Evolutionary conservation across 441 rosid species (phyloP), one percentile per base, ranked within the genome.

Genomic region (Croton setiger): DNA sequence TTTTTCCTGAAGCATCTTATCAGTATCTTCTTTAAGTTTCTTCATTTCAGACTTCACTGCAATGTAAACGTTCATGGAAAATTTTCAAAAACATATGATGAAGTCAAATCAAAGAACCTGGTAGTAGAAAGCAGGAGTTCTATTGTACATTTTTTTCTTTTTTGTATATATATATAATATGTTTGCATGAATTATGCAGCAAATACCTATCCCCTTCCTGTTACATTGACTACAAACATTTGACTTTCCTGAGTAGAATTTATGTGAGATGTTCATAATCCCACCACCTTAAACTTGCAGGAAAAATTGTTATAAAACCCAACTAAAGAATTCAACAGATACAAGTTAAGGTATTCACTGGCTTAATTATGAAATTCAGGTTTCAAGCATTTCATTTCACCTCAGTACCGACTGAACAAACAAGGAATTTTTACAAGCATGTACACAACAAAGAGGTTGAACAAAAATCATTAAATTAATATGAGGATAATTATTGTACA

Each of bases 41-140:
- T 68, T 75, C 20, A 64, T 49, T 45, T 82, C 85, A n/a, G 83
- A 78, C 75, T 82, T 86, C 47, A 82, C 97, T 90, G 83, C 17
- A 66, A 47, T 33, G 4, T 39, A 36, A 48, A 14, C n/a, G 15
- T 60, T 10, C 11, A 15, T 45, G 35, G 27, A 54, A 49, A 3
- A 41, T 20, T 17, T 60, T 23, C 45, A 44, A 58, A 37, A 5
- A 61, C 9, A 43, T 12, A 51, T 36, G 35, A 69, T 11, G 17
- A 13, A 64, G 15, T 11, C 14, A 62, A 23, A 33, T 17, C 31
- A 35, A 69, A 60, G 61, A 57, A 56, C 71, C 17, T 27, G 48
- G n/a, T 33, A 27, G 31, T 27, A 27, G 31, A 27, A 27, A 27
- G 2, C 31, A 27, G 2, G 1, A 27, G 2, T 27, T 27, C 31